Conservation (phyloP, 2,329 filamentous ascomycete genomes). For the Fusarium torreyae region DNA sequence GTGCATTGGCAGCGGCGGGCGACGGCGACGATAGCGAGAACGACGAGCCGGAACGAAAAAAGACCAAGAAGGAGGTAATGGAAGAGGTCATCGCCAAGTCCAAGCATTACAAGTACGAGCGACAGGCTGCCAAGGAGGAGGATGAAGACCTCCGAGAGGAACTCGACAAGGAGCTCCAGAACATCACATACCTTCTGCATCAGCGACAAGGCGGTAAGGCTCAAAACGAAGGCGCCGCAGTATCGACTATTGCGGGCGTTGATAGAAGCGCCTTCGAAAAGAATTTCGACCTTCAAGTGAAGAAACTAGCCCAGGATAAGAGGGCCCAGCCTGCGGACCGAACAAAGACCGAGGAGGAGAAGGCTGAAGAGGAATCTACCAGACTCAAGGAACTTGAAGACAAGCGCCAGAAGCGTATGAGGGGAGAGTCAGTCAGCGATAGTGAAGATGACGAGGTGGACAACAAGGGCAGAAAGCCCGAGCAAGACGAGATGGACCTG, state of each 20-base stretch:
- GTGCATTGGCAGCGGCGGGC: constrained; percentile 61
- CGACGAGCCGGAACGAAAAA: constrained; percentile 84
- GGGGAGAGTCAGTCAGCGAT: constrained; percentile 79
- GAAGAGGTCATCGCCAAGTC: constrained; percentile 98
- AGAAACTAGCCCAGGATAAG: constrained; percentile 86
- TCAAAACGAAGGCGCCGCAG: constrained; percentile 44
- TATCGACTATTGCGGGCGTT: constrained; percentile 63
- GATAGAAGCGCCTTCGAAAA: constrained; percentile 81
- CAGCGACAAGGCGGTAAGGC: constrained; percentile 61
- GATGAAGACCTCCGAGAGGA: constrained; percentile 89
- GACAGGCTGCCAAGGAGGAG: constrained; percentile 92
- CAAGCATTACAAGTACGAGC: constrained; percentile 94
- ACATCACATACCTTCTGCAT: constrained; percentile 81
- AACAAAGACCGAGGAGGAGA: constrained; percentile 93
- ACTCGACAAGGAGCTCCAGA: constrained; percentile 85
- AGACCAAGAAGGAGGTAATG: constrained; percentile 97
- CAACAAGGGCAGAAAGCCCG: constrained; percentile 56
- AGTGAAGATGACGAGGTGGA: constrained; percentile 71
- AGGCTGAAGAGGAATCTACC: constrained; percentile 81
- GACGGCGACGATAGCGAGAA: constrained; percentile 66
- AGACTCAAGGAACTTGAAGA: constrained; percentile 86
- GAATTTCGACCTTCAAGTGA: constrained; percentile 88
- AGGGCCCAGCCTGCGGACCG: constrained; percentile 88
- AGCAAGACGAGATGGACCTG: constrained; percentile 55
- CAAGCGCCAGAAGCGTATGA: constrained; percentile 88